These are phyloP conservation scores for Seminavis robusta DNA, from an alignment of 108 stramenopile genomes.

Conservation along the genomic window DNA sequence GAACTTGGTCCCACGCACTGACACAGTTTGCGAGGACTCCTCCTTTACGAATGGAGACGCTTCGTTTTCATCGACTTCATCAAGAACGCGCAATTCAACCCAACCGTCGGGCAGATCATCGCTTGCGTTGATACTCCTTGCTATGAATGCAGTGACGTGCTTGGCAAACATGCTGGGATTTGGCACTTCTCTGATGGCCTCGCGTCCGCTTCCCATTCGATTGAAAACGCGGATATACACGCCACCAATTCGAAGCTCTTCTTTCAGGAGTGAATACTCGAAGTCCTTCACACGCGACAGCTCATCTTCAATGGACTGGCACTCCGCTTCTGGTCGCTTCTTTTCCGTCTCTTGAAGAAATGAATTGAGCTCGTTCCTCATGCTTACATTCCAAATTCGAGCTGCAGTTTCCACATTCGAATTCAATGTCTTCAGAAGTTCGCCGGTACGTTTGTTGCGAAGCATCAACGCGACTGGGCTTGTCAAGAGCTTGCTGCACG, in stretches of 20 bases:
- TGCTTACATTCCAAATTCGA: conserved; percentile 67
- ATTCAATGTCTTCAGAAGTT: conserved; percentile 56
- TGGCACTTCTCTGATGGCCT: conserved; percentile 42
- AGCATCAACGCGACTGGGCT: conserved; percentile 54
- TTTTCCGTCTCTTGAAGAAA: conserved; percentile 36
- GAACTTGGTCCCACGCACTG: conserved; percentile 36
- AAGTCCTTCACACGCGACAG: conserved; percentile 25
- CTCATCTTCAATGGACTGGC: conserved; percentile 33
- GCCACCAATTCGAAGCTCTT: conserved; percentile 61
- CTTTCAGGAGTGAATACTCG: conserved; percentile 31
- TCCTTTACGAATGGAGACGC: neutral
- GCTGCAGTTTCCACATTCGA: conserved; percentile 56
- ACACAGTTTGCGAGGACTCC: neutral
- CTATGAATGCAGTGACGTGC: conserved; percentile 38
- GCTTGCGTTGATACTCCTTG: conserved; percentile 23
- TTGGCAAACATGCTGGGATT: conserved; percentile 38
- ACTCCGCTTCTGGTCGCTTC: conserved; percentile 19
- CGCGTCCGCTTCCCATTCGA: conserved; percentile 35
- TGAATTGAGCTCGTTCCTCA: conserved; percentile 57
- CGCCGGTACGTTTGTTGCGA: conserved; percentile 49
- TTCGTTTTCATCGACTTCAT: neutral
- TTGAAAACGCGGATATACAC: conserved; percentile 75
- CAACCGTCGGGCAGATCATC: conserved; percentile 19
- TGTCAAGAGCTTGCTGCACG: conserved; percentile 52
- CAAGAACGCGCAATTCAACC: neutral